Evolutionary conservation across 176 grass and related monocot species (phyloP).

Genomic region (Rhynchospora breviuscula): DNA sequence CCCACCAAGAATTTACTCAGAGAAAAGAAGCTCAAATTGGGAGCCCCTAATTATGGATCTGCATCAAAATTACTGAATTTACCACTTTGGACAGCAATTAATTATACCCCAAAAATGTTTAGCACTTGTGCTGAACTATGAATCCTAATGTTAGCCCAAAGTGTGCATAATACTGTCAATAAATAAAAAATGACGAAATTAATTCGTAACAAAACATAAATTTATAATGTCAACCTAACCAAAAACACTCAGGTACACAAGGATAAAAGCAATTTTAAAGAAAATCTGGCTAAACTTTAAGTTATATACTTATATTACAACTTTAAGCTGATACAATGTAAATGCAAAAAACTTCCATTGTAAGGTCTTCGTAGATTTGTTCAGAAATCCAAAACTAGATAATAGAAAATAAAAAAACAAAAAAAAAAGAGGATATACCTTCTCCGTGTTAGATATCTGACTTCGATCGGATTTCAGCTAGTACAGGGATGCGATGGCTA

Average conservation of each 20-base stretch:
- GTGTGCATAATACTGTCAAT: not conserved
- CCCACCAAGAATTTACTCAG: not conserved
- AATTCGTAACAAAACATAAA: not conserved
- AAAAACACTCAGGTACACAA: not conserved
- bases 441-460: not conserved
- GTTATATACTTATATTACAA: too few relatives aligned
- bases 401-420: not conserved
- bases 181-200: not conserved
- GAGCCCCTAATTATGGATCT: not conserved
- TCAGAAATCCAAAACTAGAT: not conserved
- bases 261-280: too few relatives aligned
- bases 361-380: not conserved
- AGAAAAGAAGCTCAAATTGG: not conserved
- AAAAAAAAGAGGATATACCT: not conserved
- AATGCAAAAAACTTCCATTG: not conserved
- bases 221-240: not conserved
- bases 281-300: not conserved
- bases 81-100: not conserved
- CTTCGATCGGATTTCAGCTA: not conserved
- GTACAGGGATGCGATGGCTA: not conserved
- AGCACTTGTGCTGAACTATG: not conserved
- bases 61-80: not conserved
- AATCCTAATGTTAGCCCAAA: not conserved
- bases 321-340: too few relatives aligned
- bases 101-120: not conserved